These are phyloP conservation scores for Rhodofomes roseus DNA, from an alignment of 1,284 basidiomycete genomes.

Conservation along the genomic window DNA sequence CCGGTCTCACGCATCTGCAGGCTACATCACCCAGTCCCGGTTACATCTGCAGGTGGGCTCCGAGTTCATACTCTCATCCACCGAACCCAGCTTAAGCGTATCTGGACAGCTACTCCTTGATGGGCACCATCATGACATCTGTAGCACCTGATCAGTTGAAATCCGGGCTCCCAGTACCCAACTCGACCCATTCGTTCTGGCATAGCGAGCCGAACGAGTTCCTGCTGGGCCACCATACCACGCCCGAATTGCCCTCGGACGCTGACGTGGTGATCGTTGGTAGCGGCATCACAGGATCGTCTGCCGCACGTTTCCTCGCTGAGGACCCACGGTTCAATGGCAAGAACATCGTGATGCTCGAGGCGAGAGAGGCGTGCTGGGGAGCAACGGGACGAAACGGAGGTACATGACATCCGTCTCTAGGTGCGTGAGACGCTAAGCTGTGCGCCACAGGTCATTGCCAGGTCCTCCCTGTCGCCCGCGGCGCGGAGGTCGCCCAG, in stretches of 20 bases:
- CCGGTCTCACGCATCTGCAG: too few species aligned
- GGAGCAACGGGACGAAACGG: conserved; percentile 64
- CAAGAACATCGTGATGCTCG: conserved; percentile 55
- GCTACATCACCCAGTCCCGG: too few species aligned
- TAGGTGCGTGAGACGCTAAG: background rate
- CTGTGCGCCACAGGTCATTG: background rate
- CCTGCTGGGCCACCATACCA: conserved; percentile 35
- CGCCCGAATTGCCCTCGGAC: conserved; percentile 40
- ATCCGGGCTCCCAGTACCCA: conserved; percentile 50
- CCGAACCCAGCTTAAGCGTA: too few species aligned
- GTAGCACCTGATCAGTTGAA: background rate
- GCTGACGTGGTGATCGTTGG: conserved; percentile 67
- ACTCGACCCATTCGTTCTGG: conserved; percentile 59
- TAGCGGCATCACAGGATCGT: conserved; percentile 68
- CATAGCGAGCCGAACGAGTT: background rate
- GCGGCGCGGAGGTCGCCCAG: conserved; percentile 68
- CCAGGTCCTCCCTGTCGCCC: background rate
- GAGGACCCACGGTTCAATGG: conserved; percentile 16
- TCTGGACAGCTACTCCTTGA: too few species aligned
- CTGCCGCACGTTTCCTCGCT: conserved; percentile 50
- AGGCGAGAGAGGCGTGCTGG: conserved; percentile 65
- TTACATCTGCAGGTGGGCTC: too few species aligned
- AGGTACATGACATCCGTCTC: background rate
- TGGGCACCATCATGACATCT: background rate
- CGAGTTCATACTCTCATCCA: too few species aligned